phyloP scores from a whole-genome alignment of 169 alveolate genomes.

The Plasmodium relictum region DNA sequence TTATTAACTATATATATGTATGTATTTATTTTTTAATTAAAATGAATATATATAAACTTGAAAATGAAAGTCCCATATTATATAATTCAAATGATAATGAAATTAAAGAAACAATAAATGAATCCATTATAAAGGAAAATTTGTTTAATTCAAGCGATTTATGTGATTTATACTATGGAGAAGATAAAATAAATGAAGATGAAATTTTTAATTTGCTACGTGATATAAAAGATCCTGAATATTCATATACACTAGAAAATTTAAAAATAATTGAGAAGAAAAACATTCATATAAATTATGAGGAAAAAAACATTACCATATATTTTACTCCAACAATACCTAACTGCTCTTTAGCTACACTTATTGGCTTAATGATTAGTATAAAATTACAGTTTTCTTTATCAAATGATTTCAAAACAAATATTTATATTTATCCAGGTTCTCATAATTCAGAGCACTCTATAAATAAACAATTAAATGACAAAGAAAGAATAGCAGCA shows the following conservation, averaged over 20 bases:
- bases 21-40: background rate
- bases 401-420: conserved; percentile 88
- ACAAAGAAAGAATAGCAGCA: conserved; percentile 98
- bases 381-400: conserved; percentile 93
- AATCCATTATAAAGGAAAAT: conserved; percentile 32
- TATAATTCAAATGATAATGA: conserved; percentile 45
- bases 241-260: conserved; percentile 97
- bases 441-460: conserved; percentile 92
- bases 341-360: conserved; percentile 96
- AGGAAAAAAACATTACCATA: conserved; percentile 87
- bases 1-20: background rate
- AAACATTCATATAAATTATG: conserved; percentile 89
- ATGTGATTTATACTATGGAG: conserved; percentile 64
- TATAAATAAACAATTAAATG: conserved; percentile 95
- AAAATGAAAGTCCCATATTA: conserved; percentile 57
- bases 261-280: conserved; percentile 93
- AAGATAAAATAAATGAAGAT: conserved; percentile 77
- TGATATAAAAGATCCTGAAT: conserved; percentile 98
- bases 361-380: conserved; percentile 96
- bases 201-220: conserved; percentile 94
- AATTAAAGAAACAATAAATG: conserved; percentile 22
- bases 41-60: conserved; percentile 59
- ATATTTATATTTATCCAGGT: conserved; percentile 85
- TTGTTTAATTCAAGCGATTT: conserved; percentile 52
- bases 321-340: conserved; percentile 98